phyloP scores from a whole-genome alignment of 2,329 filamentous ascomycete species.

The Orbilia blumenaviensis region DNA sequence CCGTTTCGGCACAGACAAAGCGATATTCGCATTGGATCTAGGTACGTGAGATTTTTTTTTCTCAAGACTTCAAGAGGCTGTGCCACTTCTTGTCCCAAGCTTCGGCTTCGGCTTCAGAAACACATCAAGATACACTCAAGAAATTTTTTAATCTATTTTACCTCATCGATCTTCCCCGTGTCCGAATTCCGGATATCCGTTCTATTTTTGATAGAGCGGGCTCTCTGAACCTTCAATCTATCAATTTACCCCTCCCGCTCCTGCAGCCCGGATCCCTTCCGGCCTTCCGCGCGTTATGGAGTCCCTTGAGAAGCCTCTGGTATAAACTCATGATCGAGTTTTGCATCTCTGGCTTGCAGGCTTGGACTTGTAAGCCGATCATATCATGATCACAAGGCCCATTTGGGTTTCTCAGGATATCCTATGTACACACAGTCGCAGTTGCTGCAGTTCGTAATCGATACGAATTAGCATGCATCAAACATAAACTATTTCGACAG shows the following conservation, averaged over 20 bases:
- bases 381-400: conserved; percentile 7
- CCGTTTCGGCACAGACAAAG: conserved; percentile 31
- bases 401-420: not conserved
- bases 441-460: conserved; percentile 1
- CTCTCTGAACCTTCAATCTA: not conserved
- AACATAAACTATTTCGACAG: not conserved
- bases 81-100: not conserved
- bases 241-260: not conserved
- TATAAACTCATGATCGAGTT: not conserved
- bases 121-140: not conserved
- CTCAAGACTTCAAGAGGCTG: not conserved
- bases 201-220: conserved; percentile 2
- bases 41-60: conserved; percentile 26
- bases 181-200: not conserved
- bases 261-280: conserved; percentile 14
- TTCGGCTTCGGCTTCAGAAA: conserved; percentile 9
- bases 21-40: conserved; percentile 54
- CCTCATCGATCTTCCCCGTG: not conserved
- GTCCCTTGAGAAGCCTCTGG: not conserved
- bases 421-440: not conserved
- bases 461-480: conserved; percentile 9
- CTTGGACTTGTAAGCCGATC: not conserved
- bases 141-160: not conserved
- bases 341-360: not conserved
- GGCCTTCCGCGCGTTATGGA: not conserved